Conservation (phyloP, 345 rosid species). For the Citrus australasica region DNA sequence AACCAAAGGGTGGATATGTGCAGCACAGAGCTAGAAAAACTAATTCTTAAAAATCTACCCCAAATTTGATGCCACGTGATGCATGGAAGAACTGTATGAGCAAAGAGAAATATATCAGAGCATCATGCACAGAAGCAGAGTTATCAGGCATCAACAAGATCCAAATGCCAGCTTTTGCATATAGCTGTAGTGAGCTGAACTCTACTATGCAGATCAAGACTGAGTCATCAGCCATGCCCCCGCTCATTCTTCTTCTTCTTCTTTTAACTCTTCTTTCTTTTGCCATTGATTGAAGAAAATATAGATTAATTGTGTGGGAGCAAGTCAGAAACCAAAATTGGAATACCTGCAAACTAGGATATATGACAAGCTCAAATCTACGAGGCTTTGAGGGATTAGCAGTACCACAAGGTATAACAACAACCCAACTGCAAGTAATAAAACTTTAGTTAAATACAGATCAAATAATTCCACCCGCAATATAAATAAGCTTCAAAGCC, state of each 20-base stretch:
- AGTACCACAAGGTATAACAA: conserved; percentile 42
- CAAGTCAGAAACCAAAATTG: neutral
- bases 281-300: neutral
- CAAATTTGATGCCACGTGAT: neutral
- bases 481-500: conserved; percentile 13
- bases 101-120: neutral
- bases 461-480: neutral
- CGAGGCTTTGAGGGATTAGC: conserved; percentile 33
- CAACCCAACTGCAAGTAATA: conserved; percentile 46
- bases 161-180: neutral
- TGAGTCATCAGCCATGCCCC: neutral
- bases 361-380: conserved; percentile 49
- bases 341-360: conserved; percentile 38
- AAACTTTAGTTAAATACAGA: conserved; percentile 4
- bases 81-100: neutral
- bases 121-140: neutral
- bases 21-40: neutral
- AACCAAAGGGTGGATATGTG: neutral
- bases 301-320: neutral
- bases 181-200: neutral
- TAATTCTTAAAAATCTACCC: neutral
- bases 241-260: neutral
- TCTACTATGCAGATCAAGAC: neutral
- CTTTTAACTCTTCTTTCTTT: neutral
- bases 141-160: neutral